Evolutionary conservation across 2,329 filamentous ascomycete species (phyloP).

Genomic region (Ascochyta viciae-villosae): DNA sequence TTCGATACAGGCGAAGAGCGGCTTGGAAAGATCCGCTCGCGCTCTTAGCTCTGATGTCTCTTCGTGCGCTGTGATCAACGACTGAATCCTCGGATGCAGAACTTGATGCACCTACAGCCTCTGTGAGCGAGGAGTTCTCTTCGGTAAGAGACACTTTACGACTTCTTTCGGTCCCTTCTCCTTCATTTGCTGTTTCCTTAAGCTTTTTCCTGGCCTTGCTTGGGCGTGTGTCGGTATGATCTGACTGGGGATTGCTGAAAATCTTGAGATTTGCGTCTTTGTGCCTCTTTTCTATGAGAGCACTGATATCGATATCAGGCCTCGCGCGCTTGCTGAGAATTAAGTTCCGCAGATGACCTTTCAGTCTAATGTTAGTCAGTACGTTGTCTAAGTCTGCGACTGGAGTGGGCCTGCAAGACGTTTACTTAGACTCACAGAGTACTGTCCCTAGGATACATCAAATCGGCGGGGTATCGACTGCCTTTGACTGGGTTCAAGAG

Average conservation of each 20-base stretch:
- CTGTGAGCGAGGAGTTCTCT: not conserved
- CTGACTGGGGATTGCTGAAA: not conserved
- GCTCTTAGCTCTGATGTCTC: not conserved
- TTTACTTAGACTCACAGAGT: not conserved
- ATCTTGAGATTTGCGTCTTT: not conserved
- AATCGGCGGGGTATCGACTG: conserved; percentile 12
- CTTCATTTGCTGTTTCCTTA: not conserved
- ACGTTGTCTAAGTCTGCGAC: no score
- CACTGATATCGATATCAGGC: not conserved
- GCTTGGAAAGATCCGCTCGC: conserved; percentile 1
- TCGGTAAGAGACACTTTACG: not conserved
- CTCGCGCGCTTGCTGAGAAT: conserved; percentile 1
- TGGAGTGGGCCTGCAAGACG: no score
- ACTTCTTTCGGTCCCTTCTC: not conserved
- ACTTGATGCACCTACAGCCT: not conserved
- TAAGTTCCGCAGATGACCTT: not conserved
- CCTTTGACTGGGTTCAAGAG: conserved; percentile 14
- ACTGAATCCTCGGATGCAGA: not conserved
- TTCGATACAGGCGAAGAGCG: conserved; percentile 16
- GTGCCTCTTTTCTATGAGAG: conserved; percentile 5
- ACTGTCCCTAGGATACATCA: conserved; percentile 19
- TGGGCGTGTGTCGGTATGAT: no score
- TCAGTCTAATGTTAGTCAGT: not conserved
- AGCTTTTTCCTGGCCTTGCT: not conserved
- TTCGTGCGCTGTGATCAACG: not conserved